Conservation (phyloP, 1,284 basidiomycete genomes). For the Singerocomus inundabilis region DNA sequence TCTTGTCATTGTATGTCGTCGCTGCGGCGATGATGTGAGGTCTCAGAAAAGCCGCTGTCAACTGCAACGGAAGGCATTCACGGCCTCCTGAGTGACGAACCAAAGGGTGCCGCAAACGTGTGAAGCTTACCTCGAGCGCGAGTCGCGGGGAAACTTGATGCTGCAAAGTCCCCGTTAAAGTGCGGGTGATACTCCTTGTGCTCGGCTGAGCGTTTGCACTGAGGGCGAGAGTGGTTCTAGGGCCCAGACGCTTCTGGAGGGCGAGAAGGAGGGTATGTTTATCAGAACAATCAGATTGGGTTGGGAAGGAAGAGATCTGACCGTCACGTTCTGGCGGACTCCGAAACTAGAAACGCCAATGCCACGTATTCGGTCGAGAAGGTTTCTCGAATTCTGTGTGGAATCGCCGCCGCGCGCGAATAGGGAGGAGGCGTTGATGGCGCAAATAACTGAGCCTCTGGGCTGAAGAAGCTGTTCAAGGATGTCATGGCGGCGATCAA, state of each 20-base stretch:
- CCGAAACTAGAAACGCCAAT: slow-evolving; percentile 35
- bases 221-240: slow-evolving; percentile 39
- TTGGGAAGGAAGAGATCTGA: slow-evolving; percentile 26
- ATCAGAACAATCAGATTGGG: slow-evolving; percentile 26
- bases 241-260: slow-evolving; percentile 41
- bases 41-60: slow-evolving; percentile 31
- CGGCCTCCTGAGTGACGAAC: slow-evolving; percentile 8
- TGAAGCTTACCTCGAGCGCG: slow-evolving; percentile 42
- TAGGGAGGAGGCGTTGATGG: slow-evolving; percentile 49
- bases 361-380: slow-evolving; percentile 37
- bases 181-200: slow-evolving; percentile 34
- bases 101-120: slow-evolving; percentile 24
- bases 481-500: slow-evolving; percentile 43
- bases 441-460: slow-evolving; percentile 45
- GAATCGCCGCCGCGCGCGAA: slow-evolving; percentile 36
- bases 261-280: slow-evolving; percentile 4
- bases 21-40: slow-evolving; percentile 41
- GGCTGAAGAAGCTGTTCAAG: slow-evolving; percentile 47
- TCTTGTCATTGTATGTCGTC: slow-evolving; percentile 36
- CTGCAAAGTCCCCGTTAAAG: slow-evolving; percentile 56
- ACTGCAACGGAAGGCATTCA: slow-evolving; percentile 20
- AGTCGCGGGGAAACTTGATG: slow-evolving; percentile 63
- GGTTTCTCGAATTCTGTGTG: slow-evolving; percentile 18
- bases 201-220: slow-evolving; percentile 33
- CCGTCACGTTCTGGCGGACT: slow-evolving; percentile 41